Evolutionary conservation across 1,284 basidiomycete species (phyloP), one percentile per base, ranked within the genome.

Genomic region (Quambalaria eucalypti): DNA sequence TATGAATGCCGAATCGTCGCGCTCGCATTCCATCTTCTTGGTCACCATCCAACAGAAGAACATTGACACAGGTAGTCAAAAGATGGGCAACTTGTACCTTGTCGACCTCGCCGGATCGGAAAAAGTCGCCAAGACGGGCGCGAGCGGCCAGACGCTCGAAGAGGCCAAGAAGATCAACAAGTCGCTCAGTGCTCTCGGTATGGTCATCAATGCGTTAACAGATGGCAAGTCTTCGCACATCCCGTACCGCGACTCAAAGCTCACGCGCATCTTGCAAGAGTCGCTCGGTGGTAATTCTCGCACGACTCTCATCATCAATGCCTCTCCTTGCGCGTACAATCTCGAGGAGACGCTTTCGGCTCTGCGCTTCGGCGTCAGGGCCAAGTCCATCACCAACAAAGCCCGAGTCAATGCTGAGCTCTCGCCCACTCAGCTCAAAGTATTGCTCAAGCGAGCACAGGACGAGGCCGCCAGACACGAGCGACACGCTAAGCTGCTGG

Each of bases 131-230:
- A 99, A 99, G 82, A 98, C 95, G 31, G 95, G 95, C 31, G 95
- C 95, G 46, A 96, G 92, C 9, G 95, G 95, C 1, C 95, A 98
- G 77, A 98, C 95, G 30, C 80, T 99, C 12, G 95, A 99, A 77
- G 95, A 99, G 77, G 95, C 95, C 12, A 99, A 99, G 83, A 99
- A 98, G 82, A 99, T 99, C 80, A 99, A 99, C 81, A 98, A 98
- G 79, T 90, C 87, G 55, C 79, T 99, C 40, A 96, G 91, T 21
- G 93, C 95, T 10, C 83, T 99, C 60, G 95, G 95, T 48, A 98
- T 98, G 92, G 95, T 99, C 75, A 99, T 99, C 77, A 99, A 99
- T 71, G 88, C 93, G 3, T 80, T 99, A 59, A 99, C 95, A 1
- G 95, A 99, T 73, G 83, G 87, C 54, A 75, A 74, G 91, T 88